Base-by-base conservation (phyloP, 768 basidiomycete species). In the Hygrophorus russula region DNA sequence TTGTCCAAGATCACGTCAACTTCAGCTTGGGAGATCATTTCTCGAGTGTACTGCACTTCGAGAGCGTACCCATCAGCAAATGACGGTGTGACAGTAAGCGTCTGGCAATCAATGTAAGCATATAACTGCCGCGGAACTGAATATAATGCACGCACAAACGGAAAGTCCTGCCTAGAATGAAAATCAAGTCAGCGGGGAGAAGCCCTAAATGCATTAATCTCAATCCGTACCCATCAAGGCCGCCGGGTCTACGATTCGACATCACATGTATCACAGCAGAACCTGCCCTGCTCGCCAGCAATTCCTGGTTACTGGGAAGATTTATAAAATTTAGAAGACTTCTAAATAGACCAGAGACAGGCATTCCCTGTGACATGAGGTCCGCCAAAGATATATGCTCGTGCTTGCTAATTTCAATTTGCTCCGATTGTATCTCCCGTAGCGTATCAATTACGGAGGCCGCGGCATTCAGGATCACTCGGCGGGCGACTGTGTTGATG, bases 401-500 rank as follows among this genome's bases (percentile, higher is more conserved):
- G 27, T 40, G 39, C 39, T 40, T 40, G 39, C 39, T 29, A 20
- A 40, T 27, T 40, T 40, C 39, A 30, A 40, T 30, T 13, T 40
- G 24, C 7, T 24, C 24, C 24, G 39, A 40, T 10, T 40, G 20
- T 10, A 40, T 40, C 5, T 29, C 19, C 28, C 19, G 39, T 27
- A 30, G 28, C 19, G 17, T 30, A 28, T 24, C 7, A 20, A 40
- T 6, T 30, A 40, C 19, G 28, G 39, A 27, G 24, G 2, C 19
- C 4, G 24, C 24, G 19, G 19, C 5, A 3, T 40, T 40, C 39
- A 40, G 28, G 28, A 40, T 29, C n/a, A 40, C 39, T 5, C 39
- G 39, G 39, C 39, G 39, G n/a, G 39, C 7, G 27, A 40, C 18
- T 15, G 39, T 40, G 39, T 40, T 40, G 39, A 40, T 40, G 24